Conservation (phyloP, 2,329 filamentous ascomycete genomes). For the Hymenoscyphus salicellus region DNA sequence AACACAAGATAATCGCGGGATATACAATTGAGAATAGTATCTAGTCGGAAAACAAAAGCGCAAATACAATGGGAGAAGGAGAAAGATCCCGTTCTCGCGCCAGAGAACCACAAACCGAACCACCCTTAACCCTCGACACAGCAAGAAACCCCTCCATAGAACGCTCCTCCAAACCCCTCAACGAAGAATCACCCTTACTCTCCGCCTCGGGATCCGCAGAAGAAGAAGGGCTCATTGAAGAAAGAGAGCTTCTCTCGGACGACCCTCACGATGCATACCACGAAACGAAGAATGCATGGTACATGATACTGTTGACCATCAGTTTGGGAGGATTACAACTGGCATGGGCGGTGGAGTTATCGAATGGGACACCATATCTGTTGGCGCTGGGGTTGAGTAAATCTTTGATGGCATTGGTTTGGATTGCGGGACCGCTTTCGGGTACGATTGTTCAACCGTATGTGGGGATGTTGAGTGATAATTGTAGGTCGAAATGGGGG, state of each 20-base stretch:
- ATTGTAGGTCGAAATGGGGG: conserved; percentile 70
- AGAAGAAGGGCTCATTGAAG: conserved; percentile 39
- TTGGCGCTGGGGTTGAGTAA: conserved; percentile 80
- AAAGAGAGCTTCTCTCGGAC: conserved; percentile 38
- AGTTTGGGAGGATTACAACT: conserved; percentile 87
- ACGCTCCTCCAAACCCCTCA: conserved; percentile 32
- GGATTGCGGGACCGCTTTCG: conserved; percentile 78
- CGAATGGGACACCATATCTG: conserved; percentile 84
- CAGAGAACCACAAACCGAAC: conserved; percentile 3
- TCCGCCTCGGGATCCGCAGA: conserved; percentile 41
- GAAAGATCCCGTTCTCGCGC: background rate
- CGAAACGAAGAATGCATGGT: conserved; percentile 77
- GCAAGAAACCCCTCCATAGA: conserved; percentile 23
- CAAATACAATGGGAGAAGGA: background rate
- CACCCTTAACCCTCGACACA: conserved; percentile 14
- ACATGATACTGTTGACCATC: conserved; percentile 80
- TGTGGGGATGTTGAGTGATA: conserved; percentile 77
- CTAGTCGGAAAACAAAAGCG: background rate
- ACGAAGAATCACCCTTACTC: conserved; percentile 51
- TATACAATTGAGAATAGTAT: background rate
- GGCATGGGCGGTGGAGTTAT: conserved; percentile 92
- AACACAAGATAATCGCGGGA: background rate
- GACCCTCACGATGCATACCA: conserved; percentile 50
- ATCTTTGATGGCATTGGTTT: conserved; percentile 76
- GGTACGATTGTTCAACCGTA: conserved; percentile 80